A percentile compares a stretch with the other conserved stretches of the same genome.
Conservation (phyloP, 2,329 filamentous ascomycete genomes). For the Leptographium wingfieldii region DNA sequence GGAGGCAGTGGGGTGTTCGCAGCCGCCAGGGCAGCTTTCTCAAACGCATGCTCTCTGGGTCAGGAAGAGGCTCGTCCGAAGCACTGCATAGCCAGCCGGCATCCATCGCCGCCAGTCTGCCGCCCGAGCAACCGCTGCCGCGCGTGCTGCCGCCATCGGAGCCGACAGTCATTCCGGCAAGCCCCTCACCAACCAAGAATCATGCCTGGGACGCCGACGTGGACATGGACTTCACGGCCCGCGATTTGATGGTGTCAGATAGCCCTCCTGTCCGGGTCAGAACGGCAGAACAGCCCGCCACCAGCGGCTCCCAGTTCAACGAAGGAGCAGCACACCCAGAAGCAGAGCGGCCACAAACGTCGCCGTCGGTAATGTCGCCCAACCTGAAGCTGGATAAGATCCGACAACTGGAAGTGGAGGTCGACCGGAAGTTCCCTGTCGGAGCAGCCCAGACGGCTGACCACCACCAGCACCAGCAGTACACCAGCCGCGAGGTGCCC, state of each 20-base stretch:
- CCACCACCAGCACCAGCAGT: neutral
- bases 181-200: conserved; percentile 30
- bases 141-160: neutral
- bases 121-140: neutral
- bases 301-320: neutral
- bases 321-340: neutral
- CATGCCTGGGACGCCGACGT: conserved; percentile 44
- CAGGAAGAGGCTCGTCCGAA: neutral
- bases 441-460: neutral
- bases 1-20: neutral
- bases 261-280: conserved; percentile 38
- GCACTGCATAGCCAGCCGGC: neutral
- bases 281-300: conserved; percentile 16
- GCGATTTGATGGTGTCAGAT: conserved; percentile 41
- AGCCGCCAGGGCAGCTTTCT: conserved; percentile 5
- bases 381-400: conserved; percentile 35
- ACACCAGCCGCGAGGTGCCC: neutral
- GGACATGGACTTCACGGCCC: conserved; percentile 45
- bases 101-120: too few relatives aligned
- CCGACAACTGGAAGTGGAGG: conserved; percentile 12
- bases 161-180: neutral
- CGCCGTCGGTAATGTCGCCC: neutral
- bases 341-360: too few relatives aligned
- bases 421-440: conserved; percentile 11
- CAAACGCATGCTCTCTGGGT: conserved; percentile 2